phyloP scores from a whole-genome alignment of 495 filamentous ascomycete species.

The Penicillium pulvis region DNA sequence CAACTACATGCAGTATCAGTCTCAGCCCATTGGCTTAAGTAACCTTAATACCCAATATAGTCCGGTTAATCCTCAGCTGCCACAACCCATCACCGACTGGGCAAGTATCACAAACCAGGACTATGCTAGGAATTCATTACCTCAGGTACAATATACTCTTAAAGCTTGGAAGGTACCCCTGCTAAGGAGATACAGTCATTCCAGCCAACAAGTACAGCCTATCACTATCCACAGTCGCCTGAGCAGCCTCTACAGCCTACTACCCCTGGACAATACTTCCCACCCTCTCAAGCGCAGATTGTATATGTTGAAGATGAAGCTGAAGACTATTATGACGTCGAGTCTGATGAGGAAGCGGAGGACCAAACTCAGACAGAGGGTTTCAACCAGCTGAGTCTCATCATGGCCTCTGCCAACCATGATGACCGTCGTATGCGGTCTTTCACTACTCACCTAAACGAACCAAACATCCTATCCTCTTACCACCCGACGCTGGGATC shows the following conservation, averaged over 20 bases:
- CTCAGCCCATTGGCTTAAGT: background rate
- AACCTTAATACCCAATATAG: background rate
- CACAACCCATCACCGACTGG: constrained; percentile 19
- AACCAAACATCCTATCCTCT: constrained; percentile 70
- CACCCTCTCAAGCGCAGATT: constrained; percentile 22
- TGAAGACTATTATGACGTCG: constrained; percentile 63
- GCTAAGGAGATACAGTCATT: background rate
- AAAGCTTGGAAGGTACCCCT: background rate
- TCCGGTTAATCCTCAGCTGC: constrained; percentile 1
- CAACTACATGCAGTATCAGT: background rate
- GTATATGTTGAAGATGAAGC: constrained; percentile 51
- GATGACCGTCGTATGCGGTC: constrained; percentile 56
- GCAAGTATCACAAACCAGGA: constrained; percentile 5
- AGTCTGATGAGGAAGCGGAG: constrained; percentile 68
- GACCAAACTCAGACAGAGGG: constrained; percentile 58
- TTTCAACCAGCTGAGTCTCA: constrained; percentile 46
- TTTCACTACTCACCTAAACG: constrained; percentile 66
- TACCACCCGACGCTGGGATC: constrained; percentile 75
- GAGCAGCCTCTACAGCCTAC: constrained; percentile 7
- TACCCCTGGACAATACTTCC: constrained; percentile 10
- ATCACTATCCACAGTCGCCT: constrained; percentile 17
- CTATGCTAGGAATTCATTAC: constrained; percentile 7
- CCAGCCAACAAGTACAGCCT: constrained; percentile 3
- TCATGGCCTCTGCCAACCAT: constrained; percentile 51
- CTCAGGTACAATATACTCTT: constrained; percentile 7